These are phyloP conservation scores for Metschnikowia gruessii DNA, from an alignment of 805 yeast species.

Conservation along the genomic window DNA sequence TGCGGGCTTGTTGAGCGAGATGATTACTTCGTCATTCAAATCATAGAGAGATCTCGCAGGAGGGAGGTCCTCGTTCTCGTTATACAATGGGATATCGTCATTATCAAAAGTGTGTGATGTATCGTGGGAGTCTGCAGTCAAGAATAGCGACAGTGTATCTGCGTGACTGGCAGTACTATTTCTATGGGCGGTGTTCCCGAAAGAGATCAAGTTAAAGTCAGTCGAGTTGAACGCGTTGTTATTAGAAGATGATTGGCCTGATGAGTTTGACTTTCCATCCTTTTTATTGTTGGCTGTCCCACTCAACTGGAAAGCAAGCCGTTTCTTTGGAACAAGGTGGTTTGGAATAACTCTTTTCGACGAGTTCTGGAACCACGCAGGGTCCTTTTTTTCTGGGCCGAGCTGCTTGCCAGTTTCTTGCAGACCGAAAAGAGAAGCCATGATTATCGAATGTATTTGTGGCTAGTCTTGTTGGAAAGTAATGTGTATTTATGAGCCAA, in stretches of 20 bases:
- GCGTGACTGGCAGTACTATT: slow-evolving; percentile 20
- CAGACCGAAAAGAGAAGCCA: slow-evolving; percentile 13
- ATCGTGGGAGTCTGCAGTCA: slow-evolving; percentile 23
- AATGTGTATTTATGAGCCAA: not conserved
- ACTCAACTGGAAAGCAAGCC: slow-evolving; percentile 38
- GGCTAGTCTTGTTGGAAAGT: not conserved
- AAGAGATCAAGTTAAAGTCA: slow-evolving; percentile 33
- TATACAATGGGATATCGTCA: slow-evolving; percentile 29
- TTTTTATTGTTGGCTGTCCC: slow-evolving; percentile 20
- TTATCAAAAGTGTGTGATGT: slow-evolving; percentile 26
- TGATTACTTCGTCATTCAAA: slow-evolving; percentile 42
- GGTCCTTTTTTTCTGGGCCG: slow-evolving; percentile 1
- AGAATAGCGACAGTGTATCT: slow-evolving; percentile 15
- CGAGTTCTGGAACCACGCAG: slow-evolving; percentile 35
- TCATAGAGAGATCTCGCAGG: slow-evolving; percentile 52
- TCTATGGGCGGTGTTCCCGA: slow-evolving; percentile 27
- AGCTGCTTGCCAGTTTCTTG: slow-evolving; percentile 1
- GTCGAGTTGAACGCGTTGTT: slow-evolving; percentile 9
- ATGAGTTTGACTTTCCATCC: slow-evolving; percentile 7
- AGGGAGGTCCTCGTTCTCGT: slow-evolving; percentile 43
- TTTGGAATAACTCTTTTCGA: slow-evolving; percentile 39
- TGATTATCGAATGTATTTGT: not conserved
- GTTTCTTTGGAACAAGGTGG: slow-evolving; percentile 40
- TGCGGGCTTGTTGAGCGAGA: slow-evolving; percentile 35
- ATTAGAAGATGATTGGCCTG: slow-evolving; percentile 1